Percentiles rank a stretch among this genome's conserved stretches.
Evolutionary conservation across 306 rosid genomes (phyloP).

Genomic region (Citrullus amarus): DNA sequence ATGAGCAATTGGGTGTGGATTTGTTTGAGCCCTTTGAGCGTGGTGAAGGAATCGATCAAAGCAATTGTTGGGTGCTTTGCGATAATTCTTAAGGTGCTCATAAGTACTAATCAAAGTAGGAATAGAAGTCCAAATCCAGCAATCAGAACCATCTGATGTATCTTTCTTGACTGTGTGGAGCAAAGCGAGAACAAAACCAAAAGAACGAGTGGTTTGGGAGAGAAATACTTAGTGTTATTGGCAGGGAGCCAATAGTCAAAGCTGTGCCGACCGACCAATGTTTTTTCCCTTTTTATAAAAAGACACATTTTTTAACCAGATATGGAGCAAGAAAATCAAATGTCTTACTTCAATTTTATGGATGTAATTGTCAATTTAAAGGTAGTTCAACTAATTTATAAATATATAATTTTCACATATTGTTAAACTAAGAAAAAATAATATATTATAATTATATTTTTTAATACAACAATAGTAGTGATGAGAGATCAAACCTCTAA

Average conservation of each 20-base stretch:
- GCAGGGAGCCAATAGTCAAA: background rate
- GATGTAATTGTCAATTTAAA: too few relatives aligned
- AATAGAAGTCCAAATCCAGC: background rate
- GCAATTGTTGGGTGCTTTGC: slow-evolving; percentile 29
- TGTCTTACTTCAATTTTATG: too few relatives aligned
- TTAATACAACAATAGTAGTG: too few relatives aligned
- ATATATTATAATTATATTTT: too few relatives aligned
- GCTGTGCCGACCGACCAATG: background rate
- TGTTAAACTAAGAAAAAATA: too few relatives aligned
- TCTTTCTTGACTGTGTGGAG: background rate
- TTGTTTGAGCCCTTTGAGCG: slow-evolving; percentile 30
- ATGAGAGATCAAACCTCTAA: too few relatives aligned
- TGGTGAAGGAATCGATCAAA: slow-evolving; percentile 19
- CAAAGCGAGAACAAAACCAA: background rate
- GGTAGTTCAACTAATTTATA: too few relatives aligned
- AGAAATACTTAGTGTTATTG: background rate
- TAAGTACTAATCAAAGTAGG: background rate
- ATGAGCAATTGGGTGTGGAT: slow-evolving; percentile 33
- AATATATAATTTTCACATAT: too few relatives aligned
- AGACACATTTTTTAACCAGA: too few relatives aligned
- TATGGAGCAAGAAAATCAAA: too few relatives aligned
- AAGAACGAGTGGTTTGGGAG: background rate
- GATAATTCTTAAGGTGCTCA: slow-evolving; percentile 23
- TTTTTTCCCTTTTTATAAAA: background rate
- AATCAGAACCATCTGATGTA: background rate